These are phyloP conservation scores for Rhizodiscina lignyota DNA, from an alignment of 495 filamentous ascomycete species.

Conservation along the genomic window DNA sequence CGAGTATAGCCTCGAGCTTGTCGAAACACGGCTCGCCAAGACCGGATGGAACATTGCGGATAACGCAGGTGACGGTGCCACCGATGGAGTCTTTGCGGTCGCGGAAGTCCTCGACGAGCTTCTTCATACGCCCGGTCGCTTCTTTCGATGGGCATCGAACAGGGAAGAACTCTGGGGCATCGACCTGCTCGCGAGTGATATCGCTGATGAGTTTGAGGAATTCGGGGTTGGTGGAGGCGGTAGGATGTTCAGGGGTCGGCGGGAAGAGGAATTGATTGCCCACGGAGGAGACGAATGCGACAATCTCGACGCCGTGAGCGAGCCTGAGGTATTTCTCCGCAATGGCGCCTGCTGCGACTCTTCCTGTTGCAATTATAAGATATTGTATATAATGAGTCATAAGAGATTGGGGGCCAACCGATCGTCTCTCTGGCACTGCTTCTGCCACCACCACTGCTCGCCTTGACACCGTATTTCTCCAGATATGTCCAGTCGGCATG, in stretches of 20 bases:
- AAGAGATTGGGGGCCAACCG: constrained; percentile 27
- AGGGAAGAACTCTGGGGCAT: constrained; percentile 47
- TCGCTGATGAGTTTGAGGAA: constrained; percentile 62
- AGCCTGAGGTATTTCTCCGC: constrained; percentile 82
- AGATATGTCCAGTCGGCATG: constrained; percentile 97
- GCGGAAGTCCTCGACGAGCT: constrained; percentile 62
- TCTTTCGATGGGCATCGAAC: constrained; percentile 68
- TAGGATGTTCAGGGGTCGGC: constrained; percentile 56
- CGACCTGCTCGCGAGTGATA: constrained; percentile 65
- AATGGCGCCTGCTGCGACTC: constrained; percentile 88
- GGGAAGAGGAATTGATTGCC: constrained; percentile 73
- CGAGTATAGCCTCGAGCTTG: constrained; percentile 87
- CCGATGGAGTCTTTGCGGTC: constrained; percentile 84
- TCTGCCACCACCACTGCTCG: constrained; percentile 79
- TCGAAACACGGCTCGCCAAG: constrained; percentile 93
- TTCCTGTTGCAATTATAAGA: constrained; percentile 31
- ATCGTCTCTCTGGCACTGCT: constrained; percentile 93
- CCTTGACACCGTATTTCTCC: constrained; percentile 93
- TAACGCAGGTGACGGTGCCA: constrained; percentile 90
- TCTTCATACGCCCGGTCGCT: constrained; percentile 53
- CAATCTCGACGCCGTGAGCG: constrained; percentile 74
- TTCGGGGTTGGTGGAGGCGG: constrained; percentile 60
- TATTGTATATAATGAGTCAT: background rate
- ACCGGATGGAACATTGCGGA: constrained; percentile 74
- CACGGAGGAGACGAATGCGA: constrained; percentile 78